Conservation (phyloP, 805 yeast genomes). For the Pichia nakasei region DNA sequence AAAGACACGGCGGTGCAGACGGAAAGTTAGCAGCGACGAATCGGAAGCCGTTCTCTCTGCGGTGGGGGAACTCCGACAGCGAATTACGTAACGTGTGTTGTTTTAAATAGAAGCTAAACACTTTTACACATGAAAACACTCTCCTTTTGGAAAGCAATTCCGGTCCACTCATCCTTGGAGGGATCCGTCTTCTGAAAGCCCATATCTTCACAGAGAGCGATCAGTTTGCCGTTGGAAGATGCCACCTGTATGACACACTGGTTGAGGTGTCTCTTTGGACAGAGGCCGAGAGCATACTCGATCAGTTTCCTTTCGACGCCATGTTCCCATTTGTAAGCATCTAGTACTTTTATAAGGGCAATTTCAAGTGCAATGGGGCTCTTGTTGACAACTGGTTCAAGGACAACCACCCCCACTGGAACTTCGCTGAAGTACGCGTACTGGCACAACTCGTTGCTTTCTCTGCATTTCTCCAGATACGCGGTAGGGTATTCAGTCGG, state of each 20-base stretch:
- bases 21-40: no score
- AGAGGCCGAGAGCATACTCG: conserved; percentile 45
- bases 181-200: conserved; percentile 11
- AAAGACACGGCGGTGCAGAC: no score
- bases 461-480: conserved; percentile 43
- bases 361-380: conserved; percentile 23
- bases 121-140: not conserved
- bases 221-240: no score
- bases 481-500: conserved; percentile 42
- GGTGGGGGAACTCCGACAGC: no score
- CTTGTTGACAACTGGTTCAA: conserved; percentile 36
- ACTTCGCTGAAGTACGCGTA: conserved; percentile 59
- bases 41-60: no score
- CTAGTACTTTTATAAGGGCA: conserved; percentile 36
- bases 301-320: conserved; percentile 58
- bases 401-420: conserved; percentile 72
- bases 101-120: no score
- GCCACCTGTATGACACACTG: conserved; percentile 29
- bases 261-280: conserved; percentile 44
- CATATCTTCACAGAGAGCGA: no score
- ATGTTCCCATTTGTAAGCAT: conserved; percentile 44
- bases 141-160: not conserved
- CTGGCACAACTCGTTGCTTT: conserved; percentile 43
- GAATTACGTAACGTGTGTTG: no score
- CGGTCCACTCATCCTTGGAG: not conserved